Conservation (phyloP, 805 yeast species). For the Ogataea wickerhamii region DNA sequence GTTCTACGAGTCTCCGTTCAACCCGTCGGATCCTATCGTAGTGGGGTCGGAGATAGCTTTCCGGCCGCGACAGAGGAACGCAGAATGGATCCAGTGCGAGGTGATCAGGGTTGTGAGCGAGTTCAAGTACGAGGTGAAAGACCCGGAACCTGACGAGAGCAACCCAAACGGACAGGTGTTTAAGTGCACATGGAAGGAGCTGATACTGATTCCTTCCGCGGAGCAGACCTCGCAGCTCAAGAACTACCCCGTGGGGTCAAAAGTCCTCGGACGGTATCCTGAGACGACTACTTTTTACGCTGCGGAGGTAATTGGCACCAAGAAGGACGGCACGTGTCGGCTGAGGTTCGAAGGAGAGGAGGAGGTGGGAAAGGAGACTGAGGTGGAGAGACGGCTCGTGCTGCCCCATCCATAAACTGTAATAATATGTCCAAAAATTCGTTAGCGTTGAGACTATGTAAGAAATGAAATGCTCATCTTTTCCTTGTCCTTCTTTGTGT, state of each 20-base stretch:
- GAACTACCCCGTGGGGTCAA: conserved; percentile 68
- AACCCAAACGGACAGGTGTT: conserved; percentile 84
- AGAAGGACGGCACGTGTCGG: conserved; percentile 71
- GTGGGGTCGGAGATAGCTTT: conserved; percentile 87
- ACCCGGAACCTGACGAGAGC: conserved; percentile 95
- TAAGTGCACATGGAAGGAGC: conserved; percentile 78
- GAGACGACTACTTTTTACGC: conserved; percentile 97
- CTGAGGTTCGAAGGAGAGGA: conserved; percentile 95
- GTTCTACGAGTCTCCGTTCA: conserved; percentile 49
- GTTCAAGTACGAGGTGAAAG: conserved; percentile 78
- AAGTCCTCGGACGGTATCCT: conserved; percentile 90
- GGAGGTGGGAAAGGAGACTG: conserved; percentile 92
- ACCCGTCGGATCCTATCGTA: conserved; percentile 52
- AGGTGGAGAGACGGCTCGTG: conserved; percentile 81
- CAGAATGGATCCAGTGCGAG: conserved; percentile 96
- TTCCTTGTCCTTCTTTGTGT: conserved; percentile 14
- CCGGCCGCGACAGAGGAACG: conserved; percentile 64
- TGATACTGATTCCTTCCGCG: conserved; percentile 62
- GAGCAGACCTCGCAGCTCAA: conserved; percentile 31
- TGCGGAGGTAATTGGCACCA: conserved; percentile 81
- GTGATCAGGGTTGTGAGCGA: conserved; percentile 57
- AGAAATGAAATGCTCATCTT: conserved; percentile 28
- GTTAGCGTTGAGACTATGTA: too few relatives aligned
- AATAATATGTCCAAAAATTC: conserved; percentile 30
- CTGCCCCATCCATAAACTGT: conserved; percentile 77